phyloP scores from a whole-genome alignment of 1,284 basidiomycete genomes.

The Puccinia polysora region DNA sequence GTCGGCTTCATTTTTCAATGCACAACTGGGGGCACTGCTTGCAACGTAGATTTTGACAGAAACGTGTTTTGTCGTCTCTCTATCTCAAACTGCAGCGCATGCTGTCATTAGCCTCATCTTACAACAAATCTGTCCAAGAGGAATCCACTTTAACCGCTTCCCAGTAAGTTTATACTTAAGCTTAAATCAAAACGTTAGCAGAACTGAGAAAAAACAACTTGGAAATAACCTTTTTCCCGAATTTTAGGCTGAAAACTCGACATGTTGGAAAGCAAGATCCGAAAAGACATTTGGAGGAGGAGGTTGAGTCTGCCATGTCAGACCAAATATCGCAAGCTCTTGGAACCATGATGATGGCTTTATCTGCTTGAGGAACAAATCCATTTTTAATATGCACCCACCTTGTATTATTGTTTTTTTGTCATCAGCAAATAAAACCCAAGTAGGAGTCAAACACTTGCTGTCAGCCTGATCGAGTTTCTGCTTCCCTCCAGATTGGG shows the following conservation, averaged over 20 bases:
- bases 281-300: constrained; percentile 90
- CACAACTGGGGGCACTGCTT: background rate
- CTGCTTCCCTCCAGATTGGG: no score
- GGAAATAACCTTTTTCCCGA: background rate
- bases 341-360: constrained; percentile 46
- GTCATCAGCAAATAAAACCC: no score
- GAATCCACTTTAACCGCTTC: constrained; percentile 84
- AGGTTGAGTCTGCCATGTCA: constrained; percentile 92
- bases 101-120: constrained; percentile 70
- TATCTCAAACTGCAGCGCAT: constrained; percentile 26
- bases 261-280: constrained; percentile 98
- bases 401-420: no score
- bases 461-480: no score
- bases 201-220: background rate
- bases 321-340: constrained; percentile 77
- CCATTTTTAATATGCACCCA: no score
- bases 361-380: no score
- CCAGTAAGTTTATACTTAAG: constrained; percentile 55
- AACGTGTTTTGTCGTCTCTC: background rate
- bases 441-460: no score
- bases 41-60: background rate
- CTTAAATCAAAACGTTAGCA: background rate
- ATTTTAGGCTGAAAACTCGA: constrained; percentile 38
- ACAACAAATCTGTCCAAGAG: constrained; percentile 93
- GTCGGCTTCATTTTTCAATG: constrained; percentile 54